A percentile compares a stretch with the other conserved stretches of the same genome.
Conservation (phyloP, 2,329 filamentous ascomycete genomes). For the Sarocladium strictum region DNA sequence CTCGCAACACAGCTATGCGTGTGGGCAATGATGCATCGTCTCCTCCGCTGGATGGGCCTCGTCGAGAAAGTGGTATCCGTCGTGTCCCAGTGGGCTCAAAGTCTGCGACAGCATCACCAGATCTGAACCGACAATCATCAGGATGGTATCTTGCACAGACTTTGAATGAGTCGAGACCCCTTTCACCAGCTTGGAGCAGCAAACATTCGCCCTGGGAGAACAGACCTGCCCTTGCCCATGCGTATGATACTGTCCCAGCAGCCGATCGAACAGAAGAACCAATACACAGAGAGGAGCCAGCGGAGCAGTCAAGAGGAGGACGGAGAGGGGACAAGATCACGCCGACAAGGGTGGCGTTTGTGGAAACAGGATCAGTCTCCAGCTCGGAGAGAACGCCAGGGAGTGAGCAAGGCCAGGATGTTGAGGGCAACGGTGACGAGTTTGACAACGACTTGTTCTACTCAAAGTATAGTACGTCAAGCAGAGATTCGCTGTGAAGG, state of each 20-base stretch:
- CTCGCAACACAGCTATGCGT: background rate
- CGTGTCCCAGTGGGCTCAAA: slow-evolving; percentile 4
- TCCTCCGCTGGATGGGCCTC: background rate
- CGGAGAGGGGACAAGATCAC: background rate
- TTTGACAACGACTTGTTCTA: slow-evolving; percentile 8
- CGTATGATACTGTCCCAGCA: background rate
- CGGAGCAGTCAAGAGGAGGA: background rate
- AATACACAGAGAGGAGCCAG: background rate
- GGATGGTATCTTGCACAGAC: background rate
- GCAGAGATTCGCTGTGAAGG: background rate
- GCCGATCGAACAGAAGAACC: background rate
- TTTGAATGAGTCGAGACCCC: background rate
- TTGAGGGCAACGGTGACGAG: background rate
- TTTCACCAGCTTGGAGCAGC: background rate
- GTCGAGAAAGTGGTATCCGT: background rate
- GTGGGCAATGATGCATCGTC: background rate
- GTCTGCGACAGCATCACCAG: background rate
- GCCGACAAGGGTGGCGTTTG: background rate
- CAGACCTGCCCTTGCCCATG: background rate
- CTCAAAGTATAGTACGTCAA: slow-evolving; percentile 4
- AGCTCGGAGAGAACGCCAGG: background rate
- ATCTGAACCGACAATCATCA: background rate
- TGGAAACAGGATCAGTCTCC: background rate
- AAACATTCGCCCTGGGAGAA: background rate
- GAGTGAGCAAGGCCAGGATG: background rate